Percentiles rank a stretch among this genome's conserved stretches.
Evolutionary conservation across 257 asterid species (phyloP).

Genomic region (Osmanthus fragrans): DNA sequence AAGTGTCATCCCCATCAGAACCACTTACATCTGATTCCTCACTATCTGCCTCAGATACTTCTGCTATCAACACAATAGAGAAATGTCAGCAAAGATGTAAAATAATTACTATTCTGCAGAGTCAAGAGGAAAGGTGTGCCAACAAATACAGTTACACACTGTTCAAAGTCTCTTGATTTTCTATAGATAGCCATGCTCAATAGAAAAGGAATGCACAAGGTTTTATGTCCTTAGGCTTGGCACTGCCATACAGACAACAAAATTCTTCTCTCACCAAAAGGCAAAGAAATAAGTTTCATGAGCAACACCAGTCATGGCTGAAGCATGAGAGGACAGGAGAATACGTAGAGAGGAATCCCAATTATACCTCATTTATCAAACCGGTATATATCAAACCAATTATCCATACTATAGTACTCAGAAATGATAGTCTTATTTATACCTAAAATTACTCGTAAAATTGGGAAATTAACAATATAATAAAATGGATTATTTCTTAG

Average conservation of each 20-base stretch:
- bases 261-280: neutral
- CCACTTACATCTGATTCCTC: conserved; percentile 62
- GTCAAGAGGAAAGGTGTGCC: neutral
- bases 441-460: neutral
- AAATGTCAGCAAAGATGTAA: conserved; percentile 1
- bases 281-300: neutral
- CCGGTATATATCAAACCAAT: neutral
- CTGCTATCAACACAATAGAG: conserved; percentile 30
- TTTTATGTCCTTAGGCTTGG: neutral
- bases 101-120: neutral
- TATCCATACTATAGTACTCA: neutral
- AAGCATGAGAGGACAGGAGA: neutral
- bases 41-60: conserved; percentile 60
- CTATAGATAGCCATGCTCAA: neutral
- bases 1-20: conserved; percentile 57
- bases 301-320: neutral
- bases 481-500: neutral
- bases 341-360: neutral
- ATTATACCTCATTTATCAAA: neutral
- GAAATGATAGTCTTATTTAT: neutral
- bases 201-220: neutral
- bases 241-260: neutral
- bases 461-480: neutral
- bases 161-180: neutral
- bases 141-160: neutral